Percentiles rank a stretch among this genome's conserved stretches.
Conservation (phyloP, 2,329 filamentous ascomycete species). For the Aspergillus viridinutans region DNA sequence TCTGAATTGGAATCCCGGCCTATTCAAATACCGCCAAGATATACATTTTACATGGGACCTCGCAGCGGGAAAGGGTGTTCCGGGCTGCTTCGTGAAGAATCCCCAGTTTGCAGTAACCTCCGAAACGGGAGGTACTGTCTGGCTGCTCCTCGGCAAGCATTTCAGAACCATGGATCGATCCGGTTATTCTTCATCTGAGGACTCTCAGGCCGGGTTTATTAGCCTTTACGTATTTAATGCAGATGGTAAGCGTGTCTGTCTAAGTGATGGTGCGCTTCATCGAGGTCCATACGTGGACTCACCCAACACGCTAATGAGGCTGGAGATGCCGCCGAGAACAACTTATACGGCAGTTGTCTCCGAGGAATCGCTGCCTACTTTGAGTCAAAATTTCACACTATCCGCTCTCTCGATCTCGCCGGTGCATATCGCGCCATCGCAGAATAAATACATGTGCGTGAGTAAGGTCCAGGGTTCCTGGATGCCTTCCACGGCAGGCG, state of each 20-base stretch:
- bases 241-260: constrained; percentile 65
- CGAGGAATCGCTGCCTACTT: constrained; percentile 70
- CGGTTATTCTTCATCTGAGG: constrained; percentile 43
- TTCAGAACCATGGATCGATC: constrained; percentile 58
- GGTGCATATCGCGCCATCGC: constrained; percentile 59
- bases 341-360: constrained; percentile 66
- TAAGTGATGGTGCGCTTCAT: constrained; percentile 67
- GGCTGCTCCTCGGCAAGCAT: constrained; percentile 83
- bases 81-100: constrained; percentile 67
- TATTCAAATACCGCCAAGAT: constrained; percentile 79
- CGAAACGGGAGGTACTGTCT: constrained; percentile 59
- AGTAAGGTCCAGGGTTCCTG: constrained; percentile 63
- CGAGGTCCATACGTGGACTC: constrained; percentile 89
- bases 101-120: constrained; percentile 57
- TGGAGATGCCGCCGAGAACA: constrained; percentile 55
- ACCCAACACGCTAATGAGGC: constrained; percentile 79
- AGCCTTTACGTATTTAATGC: constrained; percentile 77
- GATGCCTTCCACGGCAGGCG: constrained; percentile 76
- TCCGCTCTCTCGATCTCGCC: constrained; percentile 69
- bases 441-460: constrained; percentile 56
- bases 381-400: constrained; percentile 78
- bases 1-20: constrained; percentile 88
- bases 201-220: constrained; percentile 71
- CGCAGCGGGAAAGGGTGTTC: constrained; percentile 51
- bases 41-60: constrained; percentile 83